phyloP scores from a whole-genome alignment of 352 stramenopile genomes.

The Stephanocyclus meneghinianus region DNA sequence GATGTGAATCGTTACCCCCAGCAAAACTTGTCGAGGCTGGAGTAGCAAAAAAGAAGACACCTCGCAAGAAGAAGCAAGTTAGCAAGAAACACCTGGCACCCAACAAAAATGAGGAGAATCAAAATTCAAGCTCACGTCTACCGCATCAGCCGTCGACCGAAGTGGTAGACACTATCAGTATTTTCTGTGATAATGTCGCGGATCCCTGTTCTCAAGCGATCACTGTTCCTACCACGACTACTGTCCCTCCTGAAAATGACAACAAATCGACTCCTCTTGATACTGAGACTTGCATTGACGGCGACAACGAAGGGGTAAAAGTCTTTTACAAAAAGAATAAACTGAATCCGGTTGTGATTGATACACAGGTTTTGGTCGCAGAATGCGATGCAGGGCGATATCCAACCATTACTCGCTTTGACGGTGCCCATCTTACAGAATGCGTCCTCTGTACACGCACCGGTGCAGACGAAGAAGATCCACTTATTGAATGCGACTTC shows the following conservation, averaged over 20 bases:
- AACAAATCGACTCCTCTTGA: background rate
- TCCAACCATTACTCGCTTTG: slow-evolving; percentile 65
- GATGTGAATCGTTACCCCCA: too few relatives aligned
- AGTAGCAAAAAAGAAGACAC: too few relatives aligned
- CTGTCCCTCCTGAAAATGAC: background rate
- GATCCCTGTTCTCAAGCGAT: too few relatives aligned
- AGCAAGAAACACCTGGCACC: too few relatives aligned
- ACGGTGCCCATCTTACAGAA: slow-evolving; percentile 43
- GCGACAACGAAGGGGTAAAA: background rate
- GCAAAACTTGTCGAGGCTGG: too few relatives aligned
- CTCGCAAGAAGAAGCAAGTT: too few relatives aligned
- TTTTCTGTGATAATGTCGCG: too few relatives aligned
- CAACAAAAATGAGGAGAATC: background rate
- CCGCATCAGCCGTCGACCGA: background rate
- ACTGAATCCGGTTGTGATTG: slow-evolving; percentile 60
- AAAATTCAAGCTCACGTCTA: background rate
- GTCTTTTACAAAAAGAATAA: slow-evolving; percentile 18
- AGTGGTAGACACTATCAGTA: too few relatives aligned
- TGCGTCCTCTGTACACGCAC: slow-evolving; percentile 60
- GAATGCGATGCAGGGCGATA: slow-evolving; percentile 74
- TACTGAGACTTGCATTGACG: background rate
- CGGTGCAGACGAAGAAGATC: slow-evolving; percentile 7
- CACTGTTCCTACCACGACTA: too few relatives aligned
- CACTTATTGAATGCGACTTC: slow-evolving; percentile 71
- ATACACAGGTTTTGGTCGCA: slow-evolving; percentile 60